phyloP scores from a whole-genome alignment of 257 asterid species.

The Cordia subcordata region DNA sequence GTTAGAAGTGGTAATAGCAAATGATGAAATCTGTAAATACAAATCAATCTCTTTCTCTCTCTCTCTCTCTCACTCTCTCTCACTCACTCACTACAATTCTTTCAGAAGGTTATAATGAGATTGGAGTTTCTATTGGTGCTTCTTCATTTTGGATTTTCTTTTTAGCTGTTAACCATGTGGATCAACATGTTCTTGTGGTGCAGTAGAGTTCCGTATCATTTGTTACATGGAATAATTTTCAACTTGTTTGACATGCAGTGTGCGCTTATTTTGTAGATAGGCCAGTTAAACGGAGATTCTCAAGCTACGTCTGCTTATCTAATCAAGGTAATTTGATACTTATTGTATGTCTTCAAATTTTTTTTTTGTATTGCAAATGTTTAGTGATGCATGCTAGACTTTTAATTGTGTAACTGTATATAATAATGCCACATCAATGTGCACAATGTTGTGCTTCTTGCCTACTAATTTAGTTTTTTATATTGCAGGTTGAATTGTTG shows the following conservation, averaged over 20 bases:
- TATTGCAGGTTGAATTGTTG: constrained; percentile 76
- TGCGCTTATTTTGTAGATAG: constrained; percentile 75
- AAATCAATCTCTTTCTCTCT: no score
- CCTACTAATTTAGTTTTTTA: constrained; percentile 3
- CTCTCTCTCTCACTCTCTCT: no score
- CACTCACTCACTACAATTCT: no score
- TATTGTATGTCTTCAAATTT: constrained; percentile 3
- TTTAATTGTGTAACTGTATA: background rate
- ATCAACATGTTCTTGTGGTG: background rate
- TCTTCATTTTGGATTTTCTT: no score
- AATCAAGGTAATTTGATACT: constrained; percentile 55
- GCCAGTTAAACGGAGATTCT: constrained; percentile 43
- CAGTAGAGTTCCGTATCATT: constrained; percentile 13
- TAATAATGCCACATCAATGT: background rate
- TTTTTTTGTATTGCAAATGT: background rate
- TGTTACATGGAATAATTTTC: constrained; percentile 41
- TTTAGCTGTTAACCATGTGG: background rate
- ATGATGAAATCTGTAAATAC: no score
- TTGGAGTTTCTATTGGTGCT: no score
- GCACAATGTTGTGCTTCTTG: background rate
- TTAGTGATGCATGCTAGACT: background rate
- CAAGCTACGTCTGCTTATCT: constrained; percentile 47
- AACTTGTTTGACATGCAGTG: constrained; percentile 82
- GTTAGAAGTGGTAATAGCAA: no score
- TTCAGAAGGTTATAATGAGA: no score